These are phyloP conservation scores for Seiridium cupressi DNA, from an alignment of 2,329 filamentous ascomycete species.

Conservation along the genomic window DNA sequence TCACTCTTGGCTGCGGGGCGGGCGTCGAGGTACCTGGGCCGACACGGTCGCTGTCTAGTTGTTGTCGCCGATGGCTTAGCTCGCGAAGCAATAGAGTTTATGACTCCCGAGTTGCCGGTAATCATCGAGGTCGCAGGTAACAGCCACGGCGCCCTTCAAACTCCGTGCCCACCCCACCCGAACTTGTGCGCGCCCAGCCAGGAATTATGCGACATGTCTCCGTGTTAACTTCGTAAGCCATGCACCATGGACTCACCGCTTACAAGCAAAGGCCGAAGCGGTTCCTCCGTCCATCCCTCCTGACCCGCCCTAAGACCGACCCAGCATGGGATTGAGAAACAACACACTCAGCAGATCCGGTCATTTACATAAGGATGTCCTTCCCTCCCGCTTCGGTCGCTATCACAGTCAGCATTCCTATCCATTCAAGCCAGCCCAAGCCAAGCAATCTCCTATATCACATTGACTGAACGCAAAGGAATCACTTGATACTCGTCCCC, in stretches of 20 bases:
- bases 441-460: neutral
- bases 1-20: too few species aligned
- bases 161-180: constrained; percentile 1
- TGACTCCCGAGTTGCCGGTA: too few species aligned
- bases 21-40: too few species aligned
- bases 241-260: constrained; percentile 6
- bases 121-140: too few species aligned
- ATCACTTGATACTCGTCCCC: too few species aligned
- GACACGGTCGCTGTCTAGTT: too few species aligned
- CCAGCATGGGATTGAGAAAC: neutral
- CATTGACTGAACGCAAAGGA: too few species aligned
- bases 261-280: constrained; percentile 7
- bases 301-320: constrained; percentile 7
- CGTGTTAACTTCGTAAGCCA: constrained; percentile 3
- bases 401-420: neutral
- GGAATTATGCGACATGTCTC: constrained; percentile 5
- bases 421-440: neutral
- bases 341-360: constrained; percentile 7
- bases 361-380: constrained; percentile 10
- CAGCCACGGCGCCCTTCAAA: neutral
- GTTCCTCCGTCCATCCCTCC: neutral
- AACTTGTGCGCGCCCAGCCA: neutral
- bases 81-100: too few species aligned
- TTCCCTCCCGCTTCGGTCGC: neutral
- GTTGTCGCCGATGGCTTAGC: too few species aligned